Base-by-base conservation (phyloP, 305 asterid genomes). In the Caryopteris hybrid region DNA sequence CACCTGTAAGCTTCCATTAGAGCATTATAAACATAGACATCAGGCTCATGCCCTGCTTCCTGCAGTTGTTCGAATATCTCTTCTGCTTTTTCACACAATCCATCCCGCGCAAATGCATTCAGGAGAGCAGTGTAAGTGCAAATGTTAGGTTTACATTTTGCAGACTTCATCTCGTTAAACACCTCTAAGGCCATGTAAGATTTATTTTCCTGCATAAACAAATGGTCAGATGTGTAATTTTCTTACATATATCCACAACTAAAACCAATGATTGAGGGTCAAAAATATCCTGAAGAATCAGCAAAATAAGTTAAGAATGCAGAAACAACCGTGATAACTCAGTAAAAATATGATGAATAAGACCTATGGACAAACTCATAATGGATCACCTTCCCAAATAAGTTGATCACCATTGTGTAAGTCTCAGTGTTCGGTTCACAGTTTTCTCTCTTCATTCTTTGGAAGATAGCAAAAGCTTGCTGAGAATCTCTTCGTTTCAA, bases 1-100 rank as follows among this genome's bases (percentile, higher is more conserved):
- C 76, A 90, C 98, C 96, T 85, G 81, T 92, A 92, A 73, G 95
- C 89, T 80, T 86, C 96, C 94, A 92, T 87, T 65, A 92, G 96
- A 72, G 96, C 96, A 58, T 91, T 91, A 72, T 86, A 91, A 69
- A 87, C 89, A 67, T 92, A 92, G 38, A 78, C 96, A 62, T 92
- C 96, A 52, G 96, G 98, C 81, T 87, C 98, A 56, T 77, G 74
- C 27, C 96, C 97, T 66, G 87, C 93, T 81, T 91, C 91, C 72
- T 92, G 96, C 73, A 92, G 69, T 70, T 78, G 80, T 74, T 92
- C 96, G 22, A 92, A 92, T 59, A 86, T 71, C 78, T 87, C 95
- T 82, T 89, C 96, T 12, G 95, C 95, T 43, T 92, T 89, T 75
- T 92, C 96, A 64, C 88, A 87, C n/a, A 91, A 76, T 54, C 98